Evolutionary conservation across 2,329 filamentous ascomycete species (phyloP), one percentile per base, ranked within the genome.

Genomic region (Colletotrichum sp.): DNA sequence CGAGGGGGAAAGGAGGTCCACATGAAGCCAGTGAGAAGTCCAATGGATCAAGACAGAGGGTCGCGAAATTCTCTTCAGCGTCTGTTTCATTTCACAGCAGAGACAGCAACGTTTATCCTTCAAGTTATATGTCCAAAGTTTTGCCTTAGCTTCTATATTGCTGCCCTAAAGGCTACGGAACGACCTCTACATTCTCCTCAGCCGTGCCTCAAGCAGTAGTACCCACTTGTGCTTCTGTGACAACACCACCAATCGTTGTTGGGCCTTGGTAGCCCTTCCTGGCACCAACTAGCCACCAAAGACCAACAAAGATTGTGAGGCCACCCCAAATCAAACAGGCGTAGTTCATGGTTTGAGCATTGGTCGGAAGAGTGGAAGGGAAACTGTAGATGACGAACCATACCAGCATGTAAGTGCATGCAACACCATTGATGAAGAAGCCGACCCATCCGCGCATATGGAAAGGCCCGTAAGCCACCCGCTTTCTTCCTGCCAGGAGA

Each of bases 331-430:
- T 88, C 22, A 89, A 72, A 19, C 82, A 85, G 13, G 83, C 81
- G 67, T 88, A 92, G 80, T 92, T 92, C 90, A 92, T 92, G 55
- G 83, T 87, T 13, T 81, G 79, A 0, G 85, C 85, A 2, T 82
- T 81, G 1, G 86, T 86, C 0, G 90, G 90, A 27, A 88, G 72
- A 0, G 85, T 79, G 67, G 86, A 86, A 0, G 90, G 90, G 79
- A 91, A 94, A 80, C 90, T 92, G 80, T 92, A 94, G 48, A 94
- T 91, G 11, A 94, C 88, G 5, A 91, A 87, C 82, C 91, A 93
- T 0, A 89, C 88, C 5, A 89, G 75, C 78, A 94, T 92, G 80
- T 93, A 94, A 1, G 84, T 80, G 77, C 90, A 89, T 1, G 89
- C 86, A 1, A 91, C 78, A 4, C 84, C 83, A 39, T 91, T 91